Percentiles rank a stretch among this genome's conserved stretches.
phyloP scores from a whole-genome alignment of 306 rosid species.

The Medicago lupulina region DNA sequence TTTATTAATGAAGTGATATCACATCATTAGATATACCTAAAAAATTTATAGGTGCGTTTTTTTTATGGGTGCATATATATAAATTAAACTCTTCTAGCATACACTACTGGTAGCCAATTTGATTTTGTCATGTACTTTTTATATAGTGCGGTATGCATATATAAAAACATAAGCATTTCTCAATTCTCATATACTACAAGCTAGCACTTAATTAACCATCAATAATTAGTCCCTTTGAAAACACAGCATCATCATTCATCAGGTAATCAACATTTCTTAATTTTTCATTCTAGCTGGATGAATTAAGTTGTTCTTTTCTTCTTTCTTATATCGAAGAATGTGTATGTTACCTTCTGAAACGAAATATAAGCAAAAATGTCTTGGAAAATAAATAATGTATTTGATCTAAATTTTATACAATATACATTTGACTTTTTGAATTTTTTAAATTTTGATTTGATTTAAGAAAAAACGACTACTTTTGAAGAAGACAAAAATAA shows the following conservation, averaged over 20 bases:
- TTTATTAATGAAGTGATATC: too few species aligned
- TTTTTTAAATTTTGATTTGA: too few species aligned
- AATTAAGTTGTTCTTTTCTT: not conserved
- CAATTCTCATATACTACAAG: not conserved
- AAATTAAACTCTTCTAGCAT: not conserved
- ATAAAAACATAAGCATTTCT: not conserved
- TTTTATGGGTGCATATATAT: too few species aligned
- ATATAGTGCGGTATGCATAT: constrained; percentile 8
- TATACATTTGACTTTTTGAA: not conserved
- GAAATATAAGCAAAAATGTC: too few species aligned
- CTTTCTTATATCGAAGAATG: not conserved
- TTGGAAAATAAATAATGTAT: not conserved
- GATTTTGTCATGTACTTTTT: constrained; percentile 24
- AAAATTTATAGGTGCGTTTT: too few species aligned
- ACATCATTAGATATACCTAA: too few species aligned
- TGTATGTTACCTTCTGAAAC: too few species aligned
- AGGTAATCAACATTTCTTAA: constrained; percentile 3
- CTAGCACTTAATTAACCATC: not conserved
- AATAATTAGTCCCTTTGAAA: not conserved
- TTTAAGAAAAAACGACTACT: too few species aligned
- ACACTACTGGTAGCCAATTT: constrained; percentile 1
- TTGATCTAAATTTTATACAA: not conserved
- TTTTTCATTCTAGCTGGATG: not conserved
- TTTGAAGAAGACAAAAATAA: not conserved
- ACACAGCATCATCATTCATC: not conserved